Conservation (phyloP, 2,329 filamentous ascomycete species). For the Hortaea werneckii region DNA sequence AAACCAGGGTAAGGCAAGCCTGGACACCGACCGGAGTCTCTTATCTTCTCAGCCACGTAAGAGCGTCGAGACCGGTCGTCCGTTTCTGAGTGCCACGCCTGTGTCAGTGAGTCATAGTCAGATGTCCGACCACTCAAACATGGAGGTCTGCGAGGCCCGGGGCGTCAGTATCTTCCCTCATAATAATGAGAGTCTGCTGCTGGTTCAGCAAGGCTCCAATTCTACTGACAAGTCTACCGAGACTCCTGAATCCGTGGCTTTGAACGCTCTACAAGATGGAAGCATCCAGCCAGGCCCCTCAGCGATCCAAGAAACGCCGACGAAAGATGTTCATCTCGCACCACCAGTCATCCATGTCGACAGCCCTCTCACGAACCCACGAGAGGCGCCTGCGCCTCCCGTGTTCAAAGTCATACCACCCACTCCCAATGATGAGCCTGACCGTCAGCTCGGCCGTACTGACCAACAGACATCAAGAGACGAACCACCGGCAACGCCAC, state of each 20-base stretch:
- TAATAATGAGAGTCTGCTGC: constrained; percentile 52
- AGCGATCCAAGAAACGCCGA: not conserved
- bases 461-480: not conserved
- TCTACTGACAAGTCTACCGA: constrained; percentile 5
- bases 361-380: constrained; percentile 49
- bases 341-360: constrained; percentile 23
- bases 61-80: constrained; percentile 13
- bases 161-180: constrained; percentile 52
- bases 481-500: not conserved
- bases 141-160: constrained; percentile 51
- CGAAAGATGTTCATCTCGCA: not conserved
- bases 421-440: constrained; percentile 39
- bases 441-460: constrained; percentile 27
- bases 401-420: constrained; percentile 46
- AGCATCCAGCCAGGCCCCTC: constrained; percentile 1
- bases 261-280: not conserved
- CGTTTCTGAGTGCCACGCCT: constrained; percentile 16
- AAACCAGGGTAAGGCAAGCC: not conserved
- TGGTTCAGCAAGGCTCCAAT: constrained; percentile 44
- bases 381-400: constrained; percentile 48
- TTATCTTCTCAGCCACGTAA: constrained; percentile 10
- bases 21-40: not conserved
- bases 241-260: not conserved
- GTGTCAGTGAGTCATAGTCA: constrained; percentile 16
- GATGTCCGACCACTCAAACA: constrained; percentile 19